Base-by-base conservation (phyloP, 352 stramenopile genomes). In the Pythium periplocum region DNA sequence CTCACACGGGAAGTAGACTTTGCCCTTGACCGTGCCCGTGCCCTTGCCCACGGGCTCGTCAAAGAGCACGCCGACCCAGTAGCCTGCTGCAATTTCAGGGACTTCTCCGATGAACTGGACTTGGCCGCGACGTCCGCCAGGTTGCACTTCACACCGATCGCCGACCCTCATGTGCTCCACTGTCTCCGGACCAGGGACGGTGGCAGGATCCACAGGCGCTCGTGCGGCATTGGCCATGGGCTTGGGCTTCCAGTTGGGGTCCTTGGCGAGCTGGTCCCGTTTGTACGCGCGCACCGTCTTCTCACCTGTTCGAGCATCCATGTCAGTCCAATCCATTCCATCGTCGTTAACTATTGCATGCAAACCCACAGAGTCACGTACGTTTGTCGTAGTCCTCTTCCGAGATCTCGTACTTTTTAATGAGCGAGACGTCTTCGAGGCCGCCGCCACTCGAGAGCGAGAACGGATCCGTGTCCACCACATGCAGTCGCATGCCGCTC, bases 321-420 rank as follows among this genome's bases (percentile, higher is more conserved):
- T 30, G 17, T 26, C n/a, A 7, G 10, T 11, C 38, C 38, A 12
- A 42, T 12, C 38, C 38, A 42, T 12, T 12, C 7, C 38, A 12
- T 11, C 31, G 7, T 48, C 17, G 8, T 9, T 48, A 48, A 8
- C n/a, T 48, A 8, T 48, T 48, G n/a, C 44, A 26, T 26, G n/a
- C 17, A 48, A 26, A 48, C 7, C 38, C 12, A 42, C 7, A 8
- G 38, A 42, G 12, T 42, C 38, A 59, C 73, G 48, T 79, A 94
- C 96, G 87, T 54, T 98, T 98, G 70, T 99, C 78, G 74, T 99
- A 99, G 59, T 98, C 96, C 42, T 98, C 96, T 46, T 99, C 97
- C 0, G 78, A 95, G 75, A 99, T 99, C 60, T 88, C 68, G 71
- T 99, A 99, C 76, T 99, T 99, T 56, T 98, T 62, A 30, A 99